Evolutionary conservation across 139 green algal species (phyloP), one percentile per base, ranked within the genome.

Genomic region (Chlamydomonas sphaeroides): DNA sequence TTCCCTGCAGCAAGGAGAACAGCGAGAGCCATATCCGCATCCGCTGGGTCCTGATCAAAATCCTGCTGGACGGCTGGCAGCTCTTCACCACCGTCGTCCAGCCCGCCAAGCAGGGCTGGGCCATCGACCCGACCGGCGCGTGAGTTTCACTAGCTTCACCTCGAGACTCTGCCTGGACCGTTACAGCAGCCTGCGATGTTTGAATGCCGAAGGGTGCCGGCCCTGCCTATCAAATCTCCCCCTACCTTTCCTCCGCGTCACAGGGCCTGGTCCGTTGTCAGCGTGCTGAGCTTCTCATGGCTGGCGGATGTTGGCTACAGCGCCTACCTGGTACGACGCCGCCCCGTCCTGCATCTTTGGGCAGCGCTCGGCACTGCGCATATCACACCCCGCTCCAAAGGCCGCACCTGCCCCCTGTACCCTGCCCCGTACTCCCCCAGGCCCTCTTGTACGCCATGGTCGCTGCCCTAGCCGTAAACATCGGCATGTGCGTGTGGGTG

Each of bases 361-460:
- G n/a, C n/a, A n/a, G n/a, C n/a, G n/a, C n/a, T n/a, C n/a, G n/a
- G n/a, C n/a, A n/a, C n/a, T n/a, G n/a, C n/a, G n/a, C n/a, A n/a
- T n/a, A n/a, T n/a, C n/a, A n/a, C n/a, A n/a, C n/a, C n/a, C n/a
- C n/a, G n/a, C n/a, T n/a, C n/a, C n/a, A n/a, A n/a, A n/a, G n/a
- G n/a, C n/a, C n/a, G n/a, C n/a, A n/a, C n/a, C n/a, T n/a, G n/a
- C n/a, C n/a, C n/a, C n/a, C n/a, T n/a, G n/a, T n/a, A n/a, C n/a
- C n/a, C n/a, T n/a, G n/a, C n/a, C n/a, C n/a, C n/a, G n/a, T n/a
- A n/a, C n/a, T n/a, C n/a, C n/a, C n/a, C 59, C 57, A 81, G 48
- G 84, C 62, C 17, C 51, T 66, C 32, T 61, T 88, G 41, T 88
- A 88, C 76, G 15, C 61, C 68, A 78, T 79, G 48, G 74, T 74